Conservation (phyloP, 148 eudicot genomes). For the Camellia granthamiana region DNA sequence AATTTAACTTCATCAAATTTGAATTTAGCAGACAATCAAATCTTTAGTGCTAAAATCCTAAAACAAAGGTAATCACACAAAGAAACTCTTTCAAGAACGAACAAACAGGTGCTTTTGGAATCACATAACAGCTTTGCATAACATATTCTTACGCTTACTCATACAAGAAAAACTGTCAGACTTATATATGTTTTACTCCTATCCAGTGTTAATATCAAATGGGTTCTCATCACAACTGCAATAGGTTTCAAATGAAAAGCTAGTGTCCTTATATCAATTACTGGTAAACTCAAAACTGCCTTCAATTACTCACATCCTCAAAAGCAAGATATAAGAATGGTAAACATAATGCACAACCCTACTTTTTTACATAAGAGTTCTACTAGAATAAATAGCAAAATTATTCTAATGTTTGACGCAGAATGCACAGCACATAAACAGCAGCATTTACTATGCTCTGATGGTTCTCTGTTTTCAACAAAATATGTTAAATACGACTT, state of each 20-base stretch:
- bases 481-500: conserved; percentile 2
- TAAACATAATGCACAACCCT: neutral
- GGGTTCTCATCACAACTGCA: neutral
- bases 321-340: neutral
- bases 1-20: too few relatives aligned
- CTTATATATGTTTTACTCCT: neutral
- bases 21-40: neutral
- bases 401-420: neutral
- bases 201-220: neutral
- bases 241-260: neutral
- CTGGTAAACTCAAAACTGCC: neutral
- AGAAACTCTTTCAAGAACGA: too few relatives aligned
- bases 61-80: neutral
- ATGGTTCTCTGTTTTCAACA: neutral
- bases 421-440: conserved; percentile 3
- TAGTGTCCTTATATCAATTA: neutral
- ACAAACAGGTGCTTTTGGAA: too few relatives aligned
- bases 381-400: conserved; percentile 2
- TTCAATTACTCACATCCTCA: neutral
- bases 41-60: neutral
- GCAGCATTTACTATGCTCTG: neutral
- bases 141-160: too few relatives aligned
- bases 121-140: too few relatives aligned
- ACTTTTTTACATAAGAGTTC: neutral
- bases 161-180: too few relatives aligned